phyloP scores from a whole-genome alignment of 2,329 filamentous ascomycete genomes.

The Sporothrix sp. region DNA sequence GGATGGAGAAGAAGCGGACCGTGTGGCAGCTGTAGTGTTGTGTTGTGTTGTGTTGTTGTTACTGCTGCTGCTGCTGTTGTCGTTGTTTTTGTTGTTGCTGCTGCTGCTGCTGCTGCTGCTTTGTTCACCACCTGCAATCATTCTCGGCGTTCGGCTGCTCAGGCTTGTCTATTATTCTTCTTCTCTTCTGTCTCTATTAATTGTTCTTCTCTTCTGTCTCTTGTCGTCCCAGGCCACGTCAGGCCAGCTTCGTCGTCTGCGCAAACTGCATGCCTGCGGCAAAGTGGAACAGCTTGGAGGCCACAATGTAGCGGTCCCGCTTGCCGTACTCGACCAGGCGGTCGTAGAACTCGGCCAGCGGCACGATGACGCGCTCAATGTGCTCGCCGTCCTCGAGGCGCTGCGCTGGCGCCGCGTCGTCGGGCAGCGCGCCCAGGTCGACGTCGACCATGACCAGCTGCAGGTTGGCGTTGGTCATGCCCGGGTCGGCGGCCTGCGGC shows the following conservation, averaged over 20 bases:
- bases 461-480: constrained; percentile 52
- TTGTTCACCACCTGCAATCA: too few species aligned
- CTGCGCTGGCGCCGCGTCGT: constrained; percentile 44
- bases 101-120: too few species aligned
- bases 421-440: constrained; percentile 37
- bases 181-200: too few species aligned
- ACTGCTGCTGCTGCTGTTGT: not conserved
- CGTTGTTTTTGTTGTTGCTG: not conserved
- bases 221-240: too few species aligned
- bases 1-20: constrained; percentile 89
- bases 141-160: too few species aligned
- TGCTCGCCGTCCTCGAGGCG: constrained; percentile 51
- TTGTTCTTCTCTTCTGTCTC: too few species aligned
- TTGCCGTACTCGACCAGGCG: constrained; percentile 37
- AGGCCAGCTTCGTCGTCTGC: constrained; percentile 26
- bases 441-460: constrained; percentile 52
- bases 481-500: constrained; percentile 47
- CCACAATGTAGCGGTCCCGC: constrained; percentile 42
- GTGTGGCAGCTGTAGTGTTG: constrained; percentile 69
- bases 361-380: constrained; percentile 50
- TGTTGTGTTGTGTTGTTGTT: not conserved
- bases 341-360: constrained; percentile 45
- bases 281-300: constrained; percentile 52
- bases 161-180: too few species aligned
- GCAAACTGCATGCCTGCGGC: constrained; percentile 46